Percentiles rank a stretch among this genome's conserved stretches.
Evolutionary conservation across 148 eudicot genomes (phyloP).

Genomic region (Amaranthus hypochondriacus): DNA sequence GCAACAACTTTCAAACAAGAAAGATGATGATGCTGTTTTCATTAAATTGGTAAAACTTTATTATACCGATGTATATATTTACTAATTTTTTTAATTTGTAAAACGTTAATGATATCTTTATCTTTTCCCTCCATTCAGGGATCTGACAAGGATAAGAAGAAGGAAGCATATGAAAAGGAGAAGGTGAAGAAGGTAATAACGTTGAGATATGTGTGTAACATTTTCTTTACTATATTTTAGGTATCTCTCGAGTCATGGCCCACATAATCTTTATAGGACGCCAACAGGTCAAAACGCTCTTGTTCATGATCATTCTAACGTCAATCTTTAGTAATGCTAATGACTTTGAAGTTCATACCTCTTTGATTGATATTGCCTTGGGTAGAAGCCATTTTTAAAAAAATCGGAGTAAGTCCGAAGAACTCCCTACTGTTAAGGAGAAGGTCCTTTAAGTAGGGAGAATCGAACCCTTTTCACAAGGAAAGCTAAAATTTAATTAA

Average conservation of each 20-base stretch:
- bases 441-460: too few species aligned
- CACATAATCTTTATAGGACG: not conserved
- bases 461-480: too few species aligned
- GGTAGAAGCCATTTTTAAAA: too few species aligned
- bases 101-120: not conserved
- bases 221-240: not conserved
- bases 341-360: not conserved
- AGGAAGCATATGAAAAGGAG: conserved; percentile 75
- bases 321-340: not conserved
- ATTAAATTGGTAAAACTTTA: conserved; percentile 53
- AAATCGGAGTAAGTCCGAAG: too few species aligned
- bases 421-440: too few species aligned
- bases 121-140: conserved; percentile 38
- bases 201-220: not conserved
- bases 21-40: conserved; percentile 56
- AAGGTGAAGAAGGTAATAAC: conserved; percentile 71
- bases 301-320: too few species aligned
- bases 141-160: conserved; percentile 73
- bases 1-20: conserved; percentile 83
- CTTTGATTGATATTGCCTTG: too few species aligned
- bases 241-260: too few species aligned
- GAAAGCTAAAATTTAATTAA: too few species aligned
- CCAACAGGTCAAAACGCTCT: not conserved
- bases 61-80: not conserved
- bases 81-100: not conserved